These are phyloP conservation scores for Aureobasidium namibiae DNA, from an alignment of 2,329 filamentous ascomycete genomes.

Conservation along the genomic window DNA sequence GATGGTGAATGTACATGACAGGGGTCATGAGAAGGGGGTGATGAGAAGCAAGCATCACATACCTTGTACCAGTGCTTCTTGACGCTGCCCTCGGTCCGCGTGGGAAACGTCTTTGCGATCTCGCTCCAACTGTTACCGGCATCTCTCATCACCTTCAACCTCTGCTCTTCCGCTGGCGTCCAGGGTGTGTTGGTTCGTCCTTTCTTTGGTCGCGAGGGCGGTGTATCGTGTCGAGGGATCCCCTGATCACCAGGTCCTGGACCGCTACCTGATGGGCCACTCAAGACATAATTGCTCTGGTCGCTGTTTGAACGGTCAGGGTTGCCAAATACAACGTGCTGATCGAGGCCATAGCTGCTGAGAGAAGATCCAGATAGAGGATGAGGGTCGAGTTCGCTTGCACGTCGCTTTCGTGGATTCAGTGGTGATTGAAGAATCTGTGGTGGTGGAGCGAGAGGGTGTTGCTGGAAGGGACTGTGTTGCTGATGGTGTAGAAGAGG, in stretches of 20 bases:
- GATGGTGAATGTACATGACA: neutral
- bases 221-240: slow-evolving; percentile 4
- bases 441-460: slow-evolving; percentile 33
- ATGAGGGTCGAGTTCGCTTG: slow-evolving; percentile 25
- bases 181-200: slow-evolving; percentile 97
- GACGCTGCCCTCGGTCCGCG: slow-evolving; percentile 89
- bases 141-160: slow-evolving; percentile 90
- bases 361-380: slow-evolving; percentile 24
- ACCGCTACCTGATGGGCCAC: neutral
- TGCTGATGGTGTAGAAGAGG: slow-evolving; percentile 17
- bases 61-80: slow-evolving; percentile 99
- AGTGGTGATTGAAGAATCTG: slow-evolving; percentile 25
- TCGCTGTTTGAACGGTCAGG: slow-evolving; percentile 10
- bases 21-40: neutral
- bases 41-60: slow-evolving; percentile 17
- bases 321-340: slow-evolving; percentile 18
- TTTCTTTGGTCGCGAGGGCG: slow-evolving; percentile 56
- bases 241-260: neutral
- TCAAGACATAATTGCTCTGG: slow-evolving; percentile 7
- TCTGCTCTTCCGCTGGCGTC: slow-evolving; percentile 88
- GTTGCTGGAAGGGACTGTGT: slow-evolving; percentile 32
- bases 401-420: slow-evolving; percentile 29
- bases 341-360: slow-evolving; percentile 22
- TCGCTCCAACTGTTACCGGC: slow-evolving; percentile 92
- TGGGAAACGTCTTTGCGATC: slow-evolving; percentile 96